Base-by-base conservation (phyloP, 768 basidiomycete genomes). In the Psilocybe tampanensis region DNA sequence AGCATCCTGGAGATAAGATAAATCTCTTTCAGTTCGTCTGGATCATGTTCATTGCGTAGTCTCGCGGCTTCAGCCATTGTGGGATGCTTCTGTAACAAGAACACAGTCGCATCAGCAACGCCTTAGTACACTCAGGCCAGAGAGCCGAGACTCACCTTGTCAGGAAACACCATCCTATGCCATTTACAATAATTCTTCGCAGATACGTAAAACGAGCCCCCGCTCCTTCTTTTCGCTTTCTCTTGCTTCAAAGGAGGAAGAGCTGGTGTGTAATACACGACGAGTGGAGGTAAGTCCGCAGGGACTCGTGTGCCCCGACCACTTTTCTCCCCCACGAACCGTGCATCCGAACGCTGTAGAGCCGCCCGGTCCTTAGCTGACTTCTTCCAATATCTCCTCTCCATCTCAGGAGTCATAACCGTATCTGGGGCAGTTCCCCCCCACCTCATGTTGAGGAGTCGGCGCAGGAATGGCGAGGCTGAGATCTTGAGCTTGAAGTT, bases 251-350 rank as follows among this genome's bases (percentile, higher is more conserved):
- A 43, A 12, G 58, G 60, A 1, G 61, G 60, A 29, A 64, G 54
- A 11, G 64, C 66, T 32, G 66, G 66, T 0, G 59, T 61, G 44
- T 68, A 68, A 29, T 61, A 68, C 42, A 66, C 62, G 9, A 68
- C 60, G 44, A 68, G 36, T 2, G 64, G 66, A 2, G 64, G 66
- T 7, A 58, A 23, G 36, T 39, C 36, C 17, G 29, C 29, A 5
- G 29, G 29, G 29, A 29, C 29, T 29, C 29, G 4, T 29, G 19
- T 26, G 59, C 29, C 23, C 24, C 32, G 54, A 26, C 21, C 45
- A 19, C 47, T 50, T 12, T 49, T 54, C 9, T 13, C 22, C 22
- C 56, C 64, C 9, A 58, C 59, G 24, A 60, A 64, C 3, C 63
- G 56, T 12, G 63, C 66, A 33, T 68, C 66, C 2, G 64, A 60